Conservation (phyloP, 106 monocot genomes). For the Iris macrosiphon region DNA sequence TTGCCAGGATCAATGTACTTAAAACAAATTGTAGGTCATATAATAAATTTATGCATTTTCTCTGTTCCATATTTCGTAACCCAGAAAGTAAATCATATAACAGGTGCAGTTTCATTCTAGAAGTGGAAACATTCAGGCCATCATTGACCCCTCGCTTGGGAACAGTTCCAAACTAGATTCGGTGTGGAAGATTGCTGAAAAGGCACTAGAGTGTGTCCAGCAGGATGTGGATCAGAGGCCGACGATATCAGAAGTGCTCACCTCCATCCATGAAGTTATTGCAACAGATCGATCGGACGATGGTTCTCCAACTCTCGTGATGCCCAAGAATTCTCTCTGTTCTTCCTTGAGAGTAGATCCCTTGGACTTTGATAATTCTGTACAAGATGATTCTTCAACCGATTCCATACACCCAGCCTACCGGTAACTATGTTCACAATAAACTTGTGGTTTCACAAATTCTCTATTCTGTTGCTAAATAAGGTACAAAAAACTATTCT, state of each 20-base stretch:
- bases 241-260: slow-evolving; percentile 40
- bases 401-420: too few species aligned
- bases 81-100: too few species aligned
- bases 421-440: too few species aligned
- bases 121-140: slow-evolving; percentile 50
- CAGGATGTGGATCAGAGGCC: slow-evolving; percentile 68
- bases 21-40: too few species aligned
- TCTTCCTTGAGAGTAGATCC: slow-evolving; percentile 34
- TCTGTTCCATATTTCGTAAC: too few species aligned
- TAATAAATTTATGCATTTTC: too few species aligned
- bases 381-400: slow-evolving; percentile 27
- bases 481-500: too few species aligned
- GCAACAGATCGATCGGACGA: slow-evolving; percentile 45
- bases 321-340: slow-evolving; percentile 31
- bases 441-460: too few species aligned
- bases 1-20: too few species aligned
- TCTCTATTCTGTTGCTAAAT: too few species aligned
- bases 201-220: slow-evolving; percentile 62
- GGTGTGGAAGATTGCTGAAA: slow-evolving; percentile 68
- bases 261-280: slow-evolving; percentile 52
- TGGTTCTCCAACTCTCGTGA: too few species aligned
- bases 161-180: slow-evolving; percentile 44
- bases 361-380: slow-evolving; percentile 16
- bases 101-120: slow-evolving; percentile 50
- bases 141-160: slow-evolving; percentile 47